These are phyloP conservation scores for Globisporangium apiculatum DNA, from an alignment of 352 stramenopile species.

Conservation along the genomic window DNA sequence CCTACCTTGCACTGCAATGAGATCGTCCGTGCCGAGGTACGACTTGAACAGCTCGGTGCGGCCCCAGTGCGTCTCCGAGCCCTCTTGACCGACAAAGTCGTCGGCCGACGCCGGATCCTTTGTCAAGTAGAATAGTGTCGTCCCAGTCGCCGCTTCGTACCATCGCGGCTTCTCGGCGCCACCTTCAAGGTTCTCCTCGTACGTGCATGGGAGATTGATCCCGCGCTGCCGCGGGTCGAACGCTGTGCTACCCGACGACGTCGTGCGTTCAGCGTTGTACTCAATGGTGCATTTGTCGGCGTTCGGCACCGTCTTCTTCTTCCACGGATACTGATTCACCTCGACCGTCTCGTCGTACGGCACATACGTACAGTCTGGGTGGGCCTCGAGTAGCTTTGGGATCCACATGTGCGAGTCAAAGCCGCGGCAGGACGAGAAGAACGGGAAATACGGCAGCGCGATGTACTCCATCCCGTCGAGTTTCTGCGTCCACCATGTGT, in stretches of 20 bases:
- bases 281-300: slow-evolving; percentile 77
- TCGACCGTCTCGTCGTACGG: slow-evolving; percentile 84
- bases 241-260: slow-evolving; percentile 7
- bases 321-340: slow-evolving; percentile 90
- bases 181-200: slow-evolving; percentile 81
- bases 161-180: slow-evolving; percentile 73
- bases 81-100: slow-evolving; percentile 44
- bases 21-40: slow-evolving; percentile 51
- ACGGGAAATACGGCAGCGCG: slow-evolving; percentile 93
- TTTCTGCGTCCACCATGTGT: slow-evolving; percentile 77
- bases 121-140: slow-evolving; percentile 87
- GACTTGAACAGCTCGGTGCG: slow-evolving; percentile 36
- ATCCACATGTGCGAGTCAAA: slow-evolving; percentile 93
- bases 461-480: slow-evolving; percentile 58
- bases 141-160: slow-evolving; percentile 80
- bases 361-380: slow-evolving; percentile 90
- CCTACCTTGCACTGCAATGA: slow-evolving; percentile 72
- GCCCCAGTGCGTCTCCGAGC: slow-evolving; percentile 39
- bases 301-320: slow-evolving; percentile 71
- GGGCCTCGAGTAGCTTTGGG: slow-evolving; percentile 91
- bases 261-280: slow-evolving; percentile 27
- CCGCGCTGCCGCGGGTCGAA: slow-evolving; percentile 39
- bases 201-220: slow-evolving; percentile 87
- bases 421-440: slow-evolving; percentile 93
- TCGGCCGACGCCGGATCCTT: slow-evolving; percentile 53